Evolutionary conservation across 768 basidiomycete genomes (phyloP), one percentile per base, ranked within the genome.

Genomic region (Cantharellus anzutake): DNA sequence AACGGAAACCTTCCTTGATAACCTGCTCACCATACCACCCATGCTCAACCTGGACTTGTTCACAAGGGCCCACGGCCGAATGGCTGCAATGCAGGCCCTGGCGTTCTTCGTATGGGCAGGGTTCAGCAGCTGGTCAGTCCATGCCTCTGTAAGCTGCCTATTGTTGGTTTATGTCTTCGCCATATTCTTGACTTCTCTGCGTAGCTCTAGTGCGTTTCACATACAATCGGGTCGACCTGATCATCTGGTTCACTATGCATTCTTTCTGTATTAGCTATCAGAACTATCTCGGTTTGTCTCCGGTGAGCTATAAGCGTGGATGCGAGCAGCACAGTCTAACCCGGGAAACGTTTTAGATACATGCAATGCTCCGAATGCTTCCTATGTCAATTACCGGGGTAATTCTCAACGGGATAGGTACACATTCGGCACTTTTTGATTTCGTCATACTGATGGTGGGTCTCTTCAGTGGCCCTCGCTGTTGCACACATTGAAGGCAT

Each of bases 361-460:
- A 72, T 7, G 78, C 82, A 0, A 83, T 85, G 68, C 62, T 84
- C 29, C 78, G 84, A 2, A 70, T 88, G 56, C 60, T 87, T 1
- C 86, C 86, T 0, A 85, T 84, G 82, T 77, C 78, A 39, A 65
- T 87, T 16, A 76, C 76, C 16, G 86, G 87, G 3, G 60, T 80
- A 3, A 42, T 77, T 2, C 83, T 81, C 65, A 87, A 86, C 65
- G 62, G 81, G 39, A 37, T 55, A 37, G 52, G 52, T 37, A 55
- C 38, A 37, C 35, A 11, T 55, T 37, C 52, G 38, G 52, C 38
- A 11, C 52, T 55, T 55, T 7, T 7, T 37, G 35, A 55, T 7
- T 37, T 55, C 7, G 11, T 11, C 11, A 11, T 55, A 7, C 52
- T 55, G 35, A 55, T 37, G 11, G 35, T 55, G 7, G 11, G 52